Evolutionary conservation across 106 monocot genomes (phyloP).

Genomic region (Dendrobium catenatum): DNA sequence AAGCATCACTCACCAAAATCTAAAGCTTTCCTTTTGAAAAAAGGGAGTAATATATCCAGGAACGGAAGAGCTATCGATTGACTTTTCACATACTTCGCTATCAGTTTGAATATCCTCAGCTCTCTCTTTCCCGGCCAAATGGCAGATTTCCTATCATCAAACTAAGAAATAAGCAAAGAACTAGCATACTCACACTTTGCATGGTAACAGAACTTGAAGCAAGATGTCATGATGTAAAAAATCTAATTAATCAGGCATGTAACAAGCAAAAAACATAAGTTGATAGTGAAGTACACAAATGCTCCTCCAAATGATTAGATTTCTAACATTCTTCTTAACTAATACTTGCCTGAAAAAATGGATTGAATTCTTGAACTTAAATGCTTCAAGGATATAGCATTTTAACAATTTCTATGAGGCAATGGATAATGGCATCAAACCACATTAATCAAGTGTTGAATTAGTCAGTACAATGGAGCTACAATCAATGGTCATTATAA

Average conservation of each 20-base stretch:
- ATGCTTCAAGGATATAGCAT: background rate
- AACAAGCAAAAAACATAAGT: background rate
- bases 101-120: conserved; percentile 61
- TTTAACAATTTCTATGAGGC: background rate
- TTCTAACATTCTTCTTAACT: background rate
- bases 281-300: background rate
- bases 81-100: conserved; percentile 56
- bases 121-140: conserved; percentile 41
- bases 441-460: background rate
- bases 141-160: conserved; percentile 40
- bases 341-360: background rate
- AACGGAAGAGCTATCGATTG: conserved; percentile 40
- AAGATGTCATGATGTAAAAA: background rate
- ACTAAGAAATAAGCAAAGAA: conserved; percentile 10
- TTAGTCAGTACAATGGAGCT: background rate
- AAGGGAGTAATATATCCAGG: conserved; percentile 53
- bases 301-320: background rate
- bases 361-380: background rate
- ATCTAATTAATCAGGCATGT: background rate
- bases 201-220: background rate
- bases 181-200: background rate
- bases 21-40: conserved; percentile 59
- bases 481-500: background rate
- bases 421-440: background rate
- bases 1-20: conserved; percentile 39